phyloP scores from a whole-genome alignment of 2,329 filamentous ascomycete species.

The Arthrobotrys sphaeroides region DNA sequence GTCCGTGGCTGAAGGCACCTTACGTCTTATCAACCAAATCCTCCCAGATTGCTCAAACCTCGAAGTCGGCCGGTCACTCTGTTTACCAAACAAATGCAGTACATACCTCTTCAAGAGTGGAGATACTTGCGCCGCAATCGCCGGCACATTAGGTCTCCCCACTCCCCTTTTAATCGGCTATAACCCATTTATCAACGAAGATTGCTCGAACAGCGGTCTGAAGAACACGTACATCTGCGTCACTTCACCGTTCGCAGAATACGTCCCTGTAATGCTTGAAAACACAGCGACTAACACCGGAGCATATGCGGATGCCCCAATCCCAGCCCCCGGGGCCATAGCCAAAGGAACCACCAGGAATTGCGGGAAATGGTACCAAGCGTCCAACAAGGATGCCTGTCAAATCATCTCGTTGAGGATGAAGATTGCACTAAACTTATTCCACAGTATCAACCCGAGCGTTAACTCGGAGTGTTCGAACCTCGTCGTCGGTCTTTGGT shows the following conservation, averaged over 20 bases:
- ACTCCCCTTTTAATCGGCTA: neutral
- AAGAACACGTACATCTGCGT: constrained; percentile 6
- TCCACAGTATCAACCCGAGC: neutral
- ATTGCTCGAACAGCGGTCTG: neutral
- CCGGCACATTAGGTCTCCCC: neutral
- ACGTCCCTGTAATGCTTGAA: neutral
- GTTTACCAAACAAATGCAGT: neutral
- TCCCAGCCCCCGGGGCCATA: neutral
- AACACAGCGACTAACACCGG: neutral
- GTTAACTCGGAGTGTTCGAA: neutral
- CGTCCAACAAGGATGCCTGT: neutral
- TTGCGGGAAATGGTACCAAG: constrained; percentile 14
- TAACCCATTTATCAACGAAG: neutral
- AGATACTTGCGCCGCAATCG: neutral
- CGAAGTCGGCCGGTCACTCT: neutral
- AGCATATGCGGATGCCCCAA: neutral
- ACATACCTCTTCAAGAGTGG: neutral
- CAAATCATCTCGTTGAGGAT: neutral
- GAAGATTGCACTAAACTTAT: neutral
- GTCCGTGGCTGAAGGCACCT: neutral
- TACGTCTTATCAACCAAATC: constrained; percentile 1
- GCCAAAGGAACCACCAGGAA: neutral
- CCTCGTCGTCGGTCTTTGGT: neutral
- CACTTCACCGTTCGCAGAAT: neutral
- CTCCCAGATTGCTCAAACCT: constrained; percentile 2